Evolutionary conservation across 164 flowering plant species (phyloP).

Genomic region (Chimonanthus praecox): DNA sequence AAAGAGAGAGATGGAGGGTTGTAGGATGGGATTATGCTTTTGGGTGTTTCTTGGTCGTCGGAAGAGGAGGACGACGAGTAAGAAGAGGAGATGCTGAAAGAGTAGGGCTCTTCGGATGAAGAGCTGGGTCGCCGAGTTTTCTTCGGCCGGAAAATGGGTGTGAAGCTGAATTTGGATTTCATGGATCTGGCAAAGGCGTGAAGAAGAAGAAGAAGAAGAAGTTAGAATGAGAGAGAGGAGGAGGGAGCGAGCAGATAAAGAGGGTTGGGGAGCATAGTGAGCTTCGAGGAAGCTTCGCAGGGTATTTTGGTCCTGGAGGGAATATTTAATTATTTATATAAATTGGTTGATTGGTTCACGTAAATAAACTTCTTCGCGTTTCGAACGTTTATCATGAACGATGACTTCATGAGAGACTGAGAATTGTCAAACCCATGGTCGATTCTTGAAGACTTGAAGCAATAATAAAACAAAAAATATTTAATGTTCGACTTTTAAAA

Average conservation of each 20-base stretch:
- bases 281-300: not conserved
- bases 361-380: too few relatives aligned
- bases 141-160: slow-evolving; percentile 13
- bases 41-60: slow-evolving; percentile 49
- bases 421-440: too few relatives aligned
- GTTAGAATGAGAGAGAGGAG: too few relatives aligned
- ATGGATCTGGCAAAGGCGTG: slow-evolving; percentile 11
- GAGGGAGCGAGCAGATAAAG: too few relatives aligned
- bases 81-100: slow-evolving; percentile 24
- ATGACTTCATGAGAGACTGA: too few relatives aligned
- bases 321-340: too few relatives aligned
- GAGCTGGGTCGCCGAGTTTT: slow-evolving; percentile 1
- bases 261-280: not conserved
- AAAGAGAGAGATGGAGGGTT: not conserved
- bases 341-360: too few relatives aligned
- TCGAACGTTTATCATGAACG: too few relatives aligned
- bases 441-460: too few relatives aligned
- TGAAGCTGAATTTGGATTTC: slow-evolving; percentile 18
- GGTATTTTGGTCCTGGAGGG: too few relatives aligned
- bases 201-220: not conserved
- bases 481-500: too few relatives aligned
- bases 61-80: slow-evolving; percentile 25
- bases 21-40: slow-evolving; percentile 43
- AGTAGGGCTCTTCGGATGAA: slow-evolving; percentile 8
- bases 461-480: too few relatives aligned